Base-by-base conservation (phyloP, 805 yeast genomes). In the Metschnikowia dekortorum region DNA sequence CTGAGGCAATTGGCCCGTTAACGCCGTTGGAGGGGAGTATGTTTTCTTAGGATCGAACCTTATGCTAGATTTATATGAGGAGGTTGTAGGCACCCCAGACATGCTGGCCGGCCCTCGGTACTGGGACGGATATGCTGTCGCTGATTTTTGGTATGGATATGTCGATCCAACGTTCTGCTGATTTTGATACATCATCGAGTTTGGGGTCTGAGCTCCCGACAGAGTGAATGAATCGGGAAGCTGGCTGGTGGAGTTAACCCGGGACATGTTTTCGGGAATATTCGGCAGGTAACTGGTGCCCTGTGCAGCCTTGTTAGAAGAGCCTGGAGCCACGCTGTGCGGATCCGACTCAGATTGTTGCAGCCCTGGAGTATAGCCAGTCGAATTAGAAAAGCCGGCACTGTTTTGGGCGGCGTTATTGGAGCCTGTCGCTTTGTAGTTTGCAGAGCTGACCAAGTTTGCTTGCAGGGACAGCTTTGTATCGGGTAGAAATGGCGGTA, bases 21-120 rank as follows among this genome's bases (percentile, higher is more conserved):
- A 31, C 8, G 52, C 36, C 6, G 52, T 33, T 8, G 52, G 55
- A 30, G 51, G 46, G 8, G 53, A 49, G 29, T 53, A 54, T 9
- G 52, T 45, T 28, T 44, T 49, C 41, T 51, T 55, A n/a, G 59
- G 54, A 32, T 57, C 61, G 14, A 55, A 52, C n/a, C 59, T 47
- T 26, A 47, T 49, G n/a, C 54, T 50, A 6, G 59, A 43, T 35
- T 47, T 51, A 39, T 46, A 52, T 8, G 53, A 47, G n/a, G 55
- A 49, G 4, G 55, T 44, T 3, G 49, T 30, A 1, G 48, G 46
- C n/a, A 35, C 47, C 4, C 34, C 47, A 2, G 35, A 18, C 30
- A 36, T 32, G 47, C 42, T 28, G 51, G 49, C 14, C 42, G 51
- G 36, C 48, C 44, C 39, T 47, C 53, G 44, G 38, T 40, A 22